phyloP scores from a whole-genome alignment of 2,329 filamentous ascomycete genomes.

The Aspergillus persii region DNA sequence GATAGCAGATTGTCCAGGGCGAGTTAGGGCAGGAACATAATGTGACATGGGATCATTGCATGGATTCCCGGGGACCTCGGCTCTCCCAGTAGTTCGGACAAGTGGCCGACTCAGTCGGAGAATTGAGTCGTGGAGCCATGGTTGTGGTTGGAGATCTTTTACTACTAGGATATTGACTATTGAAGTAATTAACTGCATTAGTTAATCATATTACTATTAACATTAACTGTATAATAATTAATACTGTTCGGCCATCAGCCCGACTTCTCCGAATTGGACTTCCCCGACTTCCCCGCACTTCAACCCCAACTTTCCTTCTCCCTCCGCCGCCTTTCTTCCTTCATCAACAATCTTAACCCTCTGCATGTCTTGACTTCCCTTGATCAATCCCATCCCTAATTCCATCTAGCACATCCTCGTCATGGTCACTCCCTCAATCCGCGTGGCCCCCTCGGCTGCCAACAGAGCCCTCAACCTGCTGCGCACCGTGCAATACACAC shows the following conservation, averaged over 20 bases:
- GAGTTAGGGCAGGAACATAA: background rate
- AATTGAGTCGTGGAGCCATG: background rate
- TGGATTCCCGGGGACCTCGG: background rate
- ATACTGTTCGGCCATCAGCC: slow-evolving; percentile 17
- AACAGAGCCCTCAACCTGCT: slow-evolving; percentile 60
- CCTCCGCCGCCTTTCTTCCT: background rate
- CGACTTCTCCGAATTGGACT: slow-evolving; percentile 9
- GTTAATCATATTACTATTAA: no score
- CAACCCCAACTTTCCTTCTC: slow-evolving; percentile 3
- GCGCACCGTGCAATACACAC: slow-evolving; percentile 85
- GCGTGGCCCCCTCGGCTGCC: slow-evolving; percentile 47
- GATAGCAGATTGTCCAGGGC: no score
- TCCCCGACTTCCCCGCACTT: background rate
- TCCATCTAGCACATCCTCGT: background rate
- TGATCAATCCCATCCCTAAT: background rate
- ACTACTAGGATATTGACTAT: no score
- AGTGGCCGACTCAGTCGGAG: background rate
- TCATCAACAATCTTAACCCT: background rate
- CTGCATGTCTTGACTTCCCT: background rate
- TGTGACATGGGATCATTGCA: background rate
- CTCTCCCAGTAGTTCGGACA: background rate
- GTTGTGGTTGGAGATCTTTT: no score
- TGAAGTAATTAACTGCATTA: no score
- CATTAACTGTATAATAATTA: no score
- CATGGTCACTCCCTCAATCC: slow-evolving; percentile 41